Conservation (phyloP, 1,284 basidiomycete genomes). For the Pascua guehoae region DNA sequence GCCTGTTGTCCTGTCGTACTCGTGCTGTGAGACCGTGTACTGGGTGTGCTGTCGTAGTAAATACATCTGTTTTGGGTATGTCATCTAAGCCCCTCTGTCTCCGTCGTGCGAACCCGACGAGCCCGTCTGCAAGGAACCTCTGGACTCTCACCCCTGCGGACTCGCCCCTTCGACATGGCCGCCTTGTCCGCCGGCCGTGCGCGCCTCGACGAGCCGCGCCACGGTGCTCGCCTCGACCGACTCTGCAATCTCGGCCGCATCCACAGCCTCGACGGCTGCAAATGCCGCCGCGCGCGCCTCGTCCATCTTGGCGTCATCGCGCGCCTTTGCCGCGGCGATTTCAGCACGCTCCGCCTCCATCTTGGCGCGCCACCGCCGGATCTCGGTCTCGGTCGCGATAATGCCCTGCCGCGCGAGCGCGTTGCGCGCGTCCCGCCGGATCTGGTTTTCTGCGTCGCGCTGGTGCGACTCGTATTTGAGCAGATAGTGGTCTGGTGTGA, state of each 20-base stretch:
- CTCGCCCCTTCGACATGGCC: no score
- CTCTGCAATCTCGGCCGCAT: slow-evolving; percentile 2
- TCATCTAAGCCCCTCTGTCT: no score
- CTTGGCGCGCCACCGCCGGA: slow-evolving; percentile 68
- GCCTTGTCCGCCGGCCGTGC: background rate
- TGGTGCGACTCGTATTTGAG: slow-evolving; percentile 64
- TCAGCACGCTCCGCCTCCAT: slow-evolving; percentile 37
- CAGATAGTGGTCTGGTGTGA: slow-evolving; percentile 62
- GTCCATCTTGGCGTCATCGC: slow-evolving; percentile 1
- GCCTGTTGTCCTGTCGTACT: no score
- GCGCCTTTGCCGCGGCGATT: slow-evolving; percentile 15
- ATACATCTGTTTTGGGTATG: no score
- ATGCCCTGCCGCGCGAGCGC: slow-evolving; percentile 64
- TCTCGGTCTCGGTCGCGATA: slow-evolving; percentile 76
- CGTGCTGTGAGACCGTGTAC: no score
- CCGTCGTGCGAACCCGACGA: no score
- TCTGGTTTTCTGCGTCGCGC: slow-evolving; percentile 62
- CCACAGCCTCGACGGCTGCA: slow-evolving; percentile 5
- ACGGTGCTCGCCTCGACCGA: slow-evolving; percentile 7
- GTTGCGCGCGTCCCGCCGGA: slow-evolving; percentile 68
- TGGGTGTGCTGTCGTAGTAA: no score
- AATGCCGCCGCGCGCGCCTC: background rate
- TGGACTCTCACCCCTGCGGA: no score
- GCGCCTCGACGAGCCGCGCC: slow-evolving; percentile 3
- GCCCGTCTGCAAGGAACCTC: no score